Conservation (phyloP, 2,329 filamentous ascomycete species). For the Aspergillus texensis region DNA sequence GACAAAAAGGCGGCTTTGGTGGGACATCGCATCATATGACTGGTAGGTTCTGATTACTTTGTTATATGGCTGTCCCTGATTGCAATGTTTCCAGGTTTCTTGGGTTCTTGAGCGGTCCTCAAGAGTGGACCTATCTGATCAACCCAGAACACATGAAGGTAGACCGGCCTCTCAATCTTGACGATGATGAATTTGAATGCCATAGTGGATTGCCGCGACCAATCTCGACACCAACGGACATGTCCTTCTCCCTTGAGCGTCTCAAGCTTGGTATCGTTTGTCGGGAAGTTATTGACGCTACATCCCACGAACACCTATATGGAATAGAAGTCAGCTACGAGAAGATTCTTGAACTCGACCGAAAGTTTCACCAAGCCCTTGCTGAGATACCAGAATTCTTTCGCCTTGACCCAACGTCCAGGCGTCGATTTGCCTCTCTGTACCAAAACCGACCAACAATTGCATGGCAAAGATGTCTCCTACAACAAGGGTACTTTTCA, state of each 20-base stretch:
- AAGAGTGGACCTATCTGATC: constrained; percentile 49
- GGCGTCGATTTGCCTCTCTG: constrained; percentile 29
- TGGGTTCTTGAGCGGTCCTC: constrained; percentile 45
- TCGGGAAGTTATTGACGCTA: constrained; percentile 44
- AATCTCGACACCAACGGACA: constrained; percentile 42
- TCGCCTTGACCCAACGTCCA: constrained; percentile 36
- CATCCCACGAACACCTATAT: constrained; percentile 28
- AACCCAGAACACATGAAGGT: constrained; percentile 47
- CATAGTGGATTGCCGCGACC: constrained; percentile 28
- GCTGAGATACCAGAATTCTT: constrained; percentile 40
- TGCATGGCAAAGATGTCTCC: constrained; percentile 38
- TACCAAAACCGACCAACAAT: constrained; percentile 33
- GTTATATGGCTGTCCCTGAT: not conserved
- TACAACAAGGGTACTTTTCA: constrained; percentile 40
- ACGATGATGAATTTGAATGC: constrained; percentile 40
- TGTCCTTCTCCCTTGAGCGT: constrained; percentile 50
- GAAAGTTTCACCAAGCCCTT: constrained; percentile 35
- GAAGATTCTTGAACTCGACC: constrained; percentile 43
- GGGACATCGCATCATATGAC: constrained; percentile 48
- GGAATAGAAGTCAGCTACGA: constrained; percentile 36
- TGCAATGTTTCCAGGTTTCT: constrained; percentile 34
- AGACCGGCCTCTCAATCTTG: constrained; percentile 45
- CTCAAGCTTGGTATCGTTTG: constrained; percentile 45
- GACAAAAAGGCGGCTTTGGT: constrained; percentile 46
- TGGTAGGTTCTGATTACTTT: constrained; percentile 34